Evolutionary conservation across 2,329 filamentous ascomycete species (phyloP).

Genomic region (Nannizziopsis arthrosporioides): DNA sequence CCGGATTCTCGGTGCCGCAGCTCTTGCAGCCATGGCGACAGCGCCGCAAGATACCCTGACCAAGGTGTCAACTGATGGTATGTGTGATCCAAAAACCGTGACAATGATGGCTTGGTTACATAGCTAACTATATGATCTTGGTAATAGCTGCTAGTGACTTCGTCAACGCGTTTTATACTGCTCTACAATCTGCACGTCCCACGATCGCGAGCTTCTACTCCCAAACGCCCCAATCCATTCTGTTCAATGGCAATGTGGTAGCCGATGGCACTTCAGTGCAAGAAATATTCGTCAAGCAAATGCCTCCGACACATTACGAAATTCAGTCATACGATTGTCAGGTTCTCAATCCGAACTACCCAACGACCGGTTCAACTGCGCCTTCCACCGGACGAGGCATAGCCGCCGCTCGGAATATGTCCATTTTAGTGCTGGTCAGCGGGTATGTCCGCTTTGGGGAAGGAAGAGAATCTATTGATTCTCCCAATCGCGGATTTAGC

Average conservation of each 20-base stretch:
- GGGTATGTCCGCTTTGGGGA: constrained; percentile 60
- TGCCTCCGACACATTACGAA: constrained; percentile 55
- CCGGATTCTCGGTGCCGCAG: too few relatives aligned
- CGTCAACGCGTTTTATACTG: constrained; percentile 60
- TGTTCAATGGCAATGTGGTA: constrained; percentile 64
- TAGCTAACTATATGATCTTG: not conserved
- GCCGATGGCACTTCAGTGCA: constrained; percentile 54
- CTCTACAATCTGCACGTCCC: constrained; percentile 50
- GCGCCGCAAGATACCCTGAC: constrained; percentile 27
- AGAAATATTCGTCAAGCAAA: constrained; percentile 55
- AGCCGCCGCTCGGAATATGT: constrained; percentile 47
- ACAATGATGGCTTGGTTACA: too few relatives aligned
- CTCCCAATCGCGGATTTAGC: constrained; percentile 58
- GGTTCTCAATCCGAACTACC: constrained; percentile 59
- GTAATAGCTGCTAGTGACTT: constrained; percentile 57
- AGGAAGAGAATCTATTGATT: constrained; percentile 40
- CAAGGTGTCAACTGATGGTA: constrained; percentile 35
- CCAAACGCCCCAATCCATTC: constrained; percentile 51
- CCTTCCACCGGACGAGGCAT: constrained; percentile 28
- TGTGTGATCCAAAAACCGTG: not conserved
- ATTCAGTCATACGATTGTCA: constrained; percentile 67
- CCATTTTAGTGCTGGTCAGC: constrained; percentile 60
- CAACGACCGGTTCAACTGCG: constrained; percentile 24
- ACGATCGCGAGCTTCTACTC: constrained; percentile 60
- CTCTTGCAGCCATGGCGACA: constrained; percentile 20